Conservation (phyloP, 768 basidiomycete species). For the Tylopilus sp. region DNA sequence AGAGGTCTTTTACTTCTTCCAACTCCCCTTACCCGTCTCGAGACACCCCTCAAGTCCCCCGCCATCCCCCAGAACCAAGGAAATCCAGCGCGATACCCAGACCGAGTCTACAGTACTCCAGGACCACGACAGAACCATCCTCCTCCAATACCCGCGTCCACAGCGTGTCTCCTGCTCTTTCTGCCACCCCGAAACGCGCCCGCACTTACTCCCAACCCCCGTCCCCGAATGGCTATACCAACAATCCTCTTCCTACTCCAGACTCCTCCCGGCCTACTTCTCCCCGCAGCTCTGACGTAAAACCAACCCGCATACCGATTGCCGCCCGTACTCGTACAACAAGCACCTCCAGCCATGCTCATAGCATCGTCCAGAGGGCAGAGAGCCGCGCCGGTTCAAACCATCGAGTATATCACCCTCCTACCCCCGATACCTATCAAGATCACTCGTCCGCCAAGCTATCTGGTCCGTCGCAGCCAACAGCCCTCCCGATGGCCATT, state of each 20-base stretch:
- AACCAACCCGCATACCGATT: slow-evolving; percentile 48
- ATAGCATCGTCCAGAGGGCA: slow-evolving; percentile 34
- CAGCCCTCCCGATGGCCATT: slow-evolving; percentile 32
- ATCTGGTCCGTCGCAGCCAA: slow-evolving; percentile 28
- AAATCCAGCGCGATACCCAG: slow-evolving; percentile 44
- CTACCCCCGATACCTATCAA: slow-evolving; percentile 28
- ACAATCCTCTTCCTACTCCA: slow-evolving; percentile 31
- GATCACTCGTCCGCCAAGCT: slow-evolving; percentile 31
- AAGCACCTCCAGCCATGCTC: slow-evolving; percentile 39
- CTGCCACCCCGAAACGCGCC: slow-evolving; percentile 43
- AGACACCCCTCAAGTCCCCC: slow-evolving; percentile 16
- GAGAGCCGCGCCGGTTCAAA: slow-evolving; percentile 33
- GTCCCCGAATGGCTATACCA: slow-evolving; percentile 30
- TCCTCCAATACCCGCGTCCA: slow-evolving; percentile 26
- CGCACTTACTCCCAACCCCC: slow-evolving; percentile 62
- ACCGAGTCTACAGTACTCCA: slow-evolving; percentile 39
- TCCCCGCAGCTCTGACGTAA: slow-evolving; percentile 40
- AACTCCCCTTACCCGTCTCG: slow-evolving; percentile 18
- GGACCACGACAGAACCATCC: slow-evolving; percentile 27
- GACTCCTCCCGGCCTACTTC: slow-evolving; percentile 42
- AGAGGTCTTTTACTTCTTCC: slow-evolving; percentile 19
- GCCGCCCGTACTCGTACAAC: slow-evolving; percentile 40
- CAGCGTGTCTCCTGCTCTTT: slow-evolving; percentile 29
- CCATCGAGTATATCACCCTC: slow-evolving; percentile 22
- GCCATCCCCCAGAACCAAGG: slow-evolving; percentile 32